These are phyloP conservation scores for Butyriboletus loyo DNA, from an alignment of 768 basidiomycete species.

Conservation along the genomic window DNA sequence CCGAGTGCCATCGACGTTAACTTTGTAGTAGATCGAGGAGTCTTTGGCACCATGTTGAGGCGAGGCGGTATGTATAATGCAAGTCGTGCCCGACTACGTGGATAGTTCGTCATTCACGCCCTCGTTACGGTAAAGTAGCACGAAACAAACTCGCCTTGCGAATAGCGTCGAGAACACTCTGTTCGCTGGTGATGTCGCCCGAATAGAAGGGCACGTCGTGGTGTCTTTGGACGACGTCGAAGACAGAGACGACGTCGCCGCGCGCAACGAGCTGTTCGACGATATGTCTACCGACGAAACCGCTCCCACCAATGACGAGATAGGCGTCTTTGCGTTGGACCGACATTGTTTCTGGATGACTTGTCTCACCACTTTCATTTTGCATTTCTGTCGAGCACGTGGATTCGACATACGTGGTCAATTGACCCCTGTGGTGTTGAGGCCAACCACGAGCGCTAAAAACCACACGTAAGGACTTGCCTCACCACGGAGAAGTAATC, in stretches of 20 bases:
- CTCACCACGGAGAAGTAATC: not conserved
- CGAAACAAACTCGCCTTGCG: slow-evolving; percentile 51
- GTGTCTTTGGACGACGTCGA: slow-evolving; percentile 91
- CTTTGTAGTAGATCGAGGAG: slow-evolving; percentile 77
- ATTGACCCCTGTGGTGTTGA: slow-evolving; percentile 8
- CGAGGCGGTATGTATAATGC: slow-evolving; percentile 95
- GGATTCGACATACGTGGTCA: slow-evolving; percentile 2
- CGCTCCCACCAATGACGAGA: slow-evolving; percentile 92
- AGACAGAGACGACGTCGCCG: slow-evolving; percentile 77
- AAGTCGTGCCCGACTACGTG: slow-evolving; percentile 72
- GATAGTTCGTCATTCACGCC: not conserved
- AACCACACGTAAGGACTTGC: no score
- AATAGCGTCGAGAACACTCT: slow-evolving; percentile 68
- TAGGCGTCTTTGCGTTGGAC: slow-evolving; percentile 57
- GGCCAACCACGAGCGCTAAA: no score
- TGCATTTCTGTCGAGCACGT: slow-evolving; percentile 10
- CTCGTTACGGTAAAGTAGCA: not conserved
- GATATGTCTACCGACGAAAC: slow-evolving; percentile 88
- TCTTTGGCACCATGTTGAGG: slow-evolving; percentile 67
- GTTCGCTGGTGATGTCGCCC: slow-evolving; percentile 82
- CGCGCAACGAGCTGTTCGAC: slow-evolving; percentile 80
- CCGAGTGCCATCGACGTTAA: slow-evolving; percentile 90
- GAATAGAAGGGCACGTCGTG: slow-evolving; percentile 85
- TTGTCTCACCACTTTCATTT: slow-evolving; percentile 5
- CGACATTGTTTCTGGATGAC: slow-evolving; percentile 12